phyloP scores from a whole-genome alignment of 176 grass and related monocot species.

The Juncus effusus region DNA sequence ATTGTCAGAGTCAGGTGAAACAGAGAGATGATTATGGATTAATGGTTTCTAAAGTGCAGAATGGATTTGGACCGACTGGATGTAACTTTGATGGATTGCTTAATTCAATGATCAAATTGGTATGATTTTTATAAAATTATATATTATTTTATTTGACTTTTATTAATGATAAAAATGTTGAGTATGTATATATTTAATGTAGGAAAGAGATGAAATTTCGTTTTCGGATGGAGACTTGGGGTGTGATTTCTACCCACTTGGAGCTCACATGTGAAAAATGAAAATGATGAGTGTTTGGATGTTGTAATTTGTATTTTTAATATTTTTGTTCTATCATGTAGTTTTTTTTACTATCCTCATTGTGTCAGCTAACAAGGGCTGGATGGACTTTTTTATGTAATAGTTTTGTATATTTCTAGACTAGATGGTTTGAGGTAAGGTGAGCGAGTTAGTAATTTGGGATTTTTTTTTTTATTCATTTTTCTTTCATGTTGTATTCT shows the following conservation, averaged over 20 bases:
- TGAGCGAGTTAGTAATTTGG: conserved; percentile 21
- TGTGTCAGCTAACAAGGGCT: conserved; percentile 19
- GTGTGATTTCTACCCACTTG: conserved; percentile 70
- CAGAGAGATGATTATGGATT: conserved; percentile 40
- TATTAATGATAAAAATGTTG: not conserved
- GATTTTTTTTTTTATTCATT: not conserved
- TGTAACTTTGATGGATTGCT: conserved; percentile 69
- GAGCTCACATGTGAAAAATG: conserved; percentile 64
- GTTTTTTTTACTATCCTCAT: conserved; percentile 12
- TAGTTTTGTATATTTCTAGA: conserved; percentile 25
- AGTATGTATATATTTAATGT: conserved; percentile 6
- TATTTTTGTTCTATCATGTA: conserved; percentile 9
- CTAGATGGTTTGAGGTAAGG: conserved; percentile 22
- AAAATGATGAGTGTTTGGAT: not conserved
- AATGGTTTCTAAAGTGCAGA: conserved; percentile 35
- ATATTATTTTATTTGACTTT: not conserved
- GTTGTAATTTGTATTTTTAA: conserved; percentile 20
- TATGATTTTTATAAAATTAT: conserved; percentile 22
- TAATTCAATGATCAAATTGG: conserved; percentile 85
- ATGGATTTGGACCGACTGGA: conserved; percentile 49
- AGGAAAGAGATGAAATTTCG: conserved; percentile 76
- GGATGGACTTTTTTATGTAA: not conserved
- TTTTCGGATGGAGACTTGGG: conserved; percentile 55
- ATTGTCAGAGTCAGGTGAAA: conserved; percentile 28
- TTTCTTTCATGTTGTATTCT: conserved; percentile 24